A percentile compares a stretch with the other conserved stretches of the same genome.
phyloP scores from a whole-genome alignment of 2,329 filamentous ascomycete genomes.

The Thielaviopsis ethacetica region DNA sequence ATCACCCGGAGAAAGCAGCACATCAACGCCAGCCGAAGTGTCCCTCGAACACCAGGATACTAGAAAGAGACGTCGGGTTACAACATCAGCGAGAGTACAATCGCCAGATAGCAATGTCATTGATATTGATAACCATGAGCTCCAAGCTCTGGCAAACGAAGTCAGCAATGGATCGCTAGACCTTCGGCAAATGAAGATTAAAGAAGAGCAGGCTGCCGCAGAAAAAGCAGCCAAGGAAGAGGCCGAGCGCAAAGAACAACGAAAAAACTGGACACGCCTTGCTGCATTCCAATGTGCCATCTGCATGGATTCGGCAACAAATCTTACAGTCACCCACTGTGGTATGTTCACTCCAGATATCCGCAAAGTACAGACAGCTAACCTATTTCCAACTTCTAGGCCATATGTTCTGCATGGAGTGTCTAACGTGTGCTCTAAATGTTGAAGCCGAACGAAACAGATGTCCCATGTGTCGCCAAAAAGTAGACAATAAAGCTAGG shows the following conservation, averaged over 20 bases:
- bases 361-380: background rate
- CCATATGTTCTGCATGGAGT: constrained; percentile 47
- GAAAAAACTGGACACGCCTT: constrained; percentile 31
- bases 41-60: background rate
- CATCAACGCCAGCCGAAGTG: background rate
- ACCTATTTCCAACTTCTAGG: constrained; percentile 20
- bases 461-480: constrained; percentile 48
- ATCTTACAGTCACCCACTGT: constrained; percentile 47
- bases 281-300: constrained; percentile 47
- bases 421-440: constrained; percentile 42
- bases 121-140: background rate
- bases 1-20: background rate
- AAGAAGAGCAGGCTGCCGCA: background rate
- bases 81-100: background rate
- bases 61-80: background rate
- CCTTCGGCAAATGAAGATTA: background rate
- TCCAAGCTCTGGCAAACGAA: background rate
- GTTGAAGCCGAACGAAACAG: constrained; percentile 38
- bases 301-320: constrained; percentile 45
- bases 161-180: background rate
- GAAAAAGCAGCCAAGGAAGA: constrained; percentile 2
- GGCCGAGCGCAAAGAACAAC: constrained; percentile 26
- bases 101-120: background rate
- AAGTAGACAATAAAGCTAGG: constrained; percentile 33
- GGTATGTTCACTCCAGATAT: constrained; percentile 31